A percentile compares a stretch with the other conserved stretches of the same genome.
These are phyloP conservation scores for Zasmidium citrigriseum DNA, from an alignment of 2,329 filamentous ascomycete species.

Conservation along the genomic window DNA sequence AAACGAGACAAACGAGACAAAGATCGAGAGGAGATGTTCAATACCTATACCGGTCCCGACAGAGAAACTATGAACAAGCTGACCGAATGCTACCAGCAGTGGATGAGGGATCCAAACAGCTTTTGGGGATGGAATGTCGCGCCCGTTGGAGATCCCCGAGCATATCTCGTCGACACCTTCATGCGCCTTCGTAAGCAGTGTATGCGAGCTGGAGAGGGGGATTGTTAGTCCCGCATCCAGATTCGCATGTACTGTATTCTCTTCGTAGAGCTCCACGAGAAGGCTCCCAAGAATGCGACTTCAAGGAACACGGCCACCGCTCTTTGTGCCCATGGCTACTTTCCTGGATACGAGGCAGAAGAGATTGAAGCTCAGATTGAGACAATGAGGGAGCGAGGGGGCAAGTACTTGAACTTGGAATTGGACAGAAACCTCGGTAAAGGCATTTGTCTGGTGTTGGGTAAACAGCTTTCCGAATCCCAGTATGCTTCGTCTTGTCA, in stretches of 20 bases:
- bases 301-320: too few relatives aligned
- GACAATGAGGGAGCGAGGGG: neutral
- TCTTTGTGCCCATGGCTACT: too few relatives aligned
- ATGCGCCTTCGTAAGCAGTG: neutral
- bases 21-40: neutral
- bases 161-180: neutral
- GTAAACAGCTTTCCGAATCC: neutral
- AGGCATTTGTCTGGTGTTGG: neutral
- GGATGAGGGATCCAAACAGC: neutral
- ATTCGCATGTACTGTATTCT: neutral
- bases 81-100: neutral
- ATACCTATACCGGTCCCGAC: neutral
- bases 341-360: too few relatives aligned
- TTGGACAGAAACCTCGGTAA: neutral
- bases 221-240: neutral
- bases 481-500: neutral
- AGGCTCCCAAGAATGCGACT: neutral
- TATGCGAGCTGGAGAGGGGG: neutral
- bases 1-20: neutral
- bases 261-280: neutral
- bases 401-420: neutral
- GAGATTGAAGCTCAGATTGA: too few relatives aligned
- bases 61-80: neutral
- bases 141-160: neutral
- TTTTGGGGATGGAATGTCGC: neutral